Conservation (phyloP, 805 yeast species). For the Cephaloascus albidus region DNA sequence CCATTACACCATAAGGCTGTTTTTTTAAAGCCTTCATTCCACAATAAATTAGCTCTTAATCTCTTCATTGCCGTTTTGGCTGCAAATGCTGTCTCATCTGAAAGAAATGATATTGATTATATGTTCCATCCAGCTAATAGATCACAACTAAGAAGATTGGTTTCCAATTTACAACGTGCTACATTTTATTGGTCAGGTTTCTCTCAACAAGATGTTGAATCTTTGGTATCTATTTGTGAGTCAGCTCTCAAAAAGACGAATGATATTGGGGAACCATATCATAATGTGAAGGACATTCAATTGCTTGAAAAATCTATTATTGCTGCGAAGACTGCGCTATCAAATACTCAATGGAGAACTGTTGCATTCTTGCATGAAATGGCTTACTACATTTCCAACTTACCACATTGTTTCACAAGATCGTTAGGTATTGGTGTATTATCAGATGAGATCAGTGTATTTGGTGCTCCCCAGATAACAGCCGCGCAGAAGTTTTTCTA, state of each 20-base stretch:
- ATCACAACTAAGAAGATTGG: conserved; percentile 42
- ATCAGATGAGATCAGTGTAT: conserved; percentile 25
- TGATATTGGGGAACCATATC: conserved; percentile 14
- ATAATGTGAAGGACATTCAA: conserved; percentile 24
- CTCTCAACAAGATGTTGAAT: conserved; percentile 45
- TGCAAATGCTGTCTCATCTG: conserved; percentile 67
- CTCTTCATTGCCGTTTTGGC: conserved; percentile 60
- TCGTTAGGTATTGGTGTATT: conserved; percentile 35
- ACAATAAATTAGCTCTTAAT: conserved; percentile 52
- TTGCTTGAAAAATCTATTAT: conserved; percentile 34
- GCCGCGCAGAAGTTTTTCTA: conserved; percentile 43
- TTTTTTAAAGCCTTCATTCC: conserved; percentile 51
- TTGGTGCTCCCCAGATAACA: conserved; percentile 52
- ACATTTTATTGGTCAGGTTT: conserved; percentile 76
- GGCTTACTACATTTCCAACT: conserved; percentile 40
- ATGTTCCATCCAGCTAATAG: conserved; percentile 60
- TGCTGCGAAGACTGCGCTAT: conserved; percentile 38
- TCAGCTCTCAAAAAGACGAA: conserved; percentile 29
- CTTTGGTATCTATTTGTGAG: conserved; percentile 38
- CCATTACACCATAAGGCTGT: conserved; percentile 50
- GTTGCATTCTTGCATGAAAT: conserved; percentile 56
- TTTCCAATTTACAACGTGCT: conserved; percentile 54
- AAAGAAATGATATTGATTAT: conserved; percentile 55
- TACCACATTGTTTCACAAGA: conserved; percentile 30
- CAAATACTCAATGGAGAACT: conserved; percentile 48